phyloP scores from a whole-genome alignment of 1,284 basidiomycete genomes.

The Vanrija pseudolonga region DNA sequence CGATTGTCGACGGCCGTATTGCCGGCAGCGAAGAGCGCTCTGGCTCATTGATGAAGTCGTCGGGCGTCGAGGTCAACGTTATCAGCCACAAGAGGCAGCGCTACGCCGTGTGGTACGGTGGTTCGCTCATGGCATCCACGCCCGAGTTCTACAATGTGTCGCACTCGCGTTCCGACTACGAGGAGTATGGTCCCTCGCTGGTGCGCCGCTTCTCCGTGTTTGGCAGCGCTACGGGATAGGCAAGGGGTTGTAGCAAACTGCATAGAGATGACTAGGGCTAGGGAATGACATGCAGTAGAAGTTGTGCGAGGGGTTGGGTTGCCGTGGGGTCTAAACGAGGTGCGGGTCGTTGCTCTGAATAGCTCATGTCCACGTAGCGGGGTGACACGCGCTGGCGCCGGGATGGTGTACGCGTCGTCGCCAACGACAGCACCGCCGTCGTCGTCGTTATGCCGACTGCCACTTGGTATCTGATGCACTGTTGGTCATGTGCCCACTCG shows the following conservation, averaged over 20 bases:
- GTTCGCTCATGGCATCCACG: conserved; percentile 86
- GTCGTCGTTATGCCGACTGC: too few species aligned
- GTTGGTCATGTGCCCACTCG: too few species aligned
- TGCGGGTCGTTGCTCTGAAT: too few species aligned
- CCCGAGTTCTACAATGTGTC: conserved; percentile 98
- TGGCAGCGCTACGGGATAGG: conserved; percentile 69
- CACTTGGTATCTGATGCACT: too few species aligned
- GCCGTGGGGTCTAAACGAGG: too few species aligned
- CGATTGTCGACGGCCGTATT: conserved; percentile 86
- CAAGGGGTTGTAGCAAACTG: not conserved
- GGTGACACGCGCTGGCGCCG: too few species aligned
- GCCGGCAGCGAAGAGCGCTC: conserved; percentile 71
- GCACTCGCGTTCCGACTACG: conserved; percentile 95
- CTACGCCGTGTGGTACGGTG: conserved; percentile 98
- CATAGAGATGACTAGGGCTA: too few species aligned
- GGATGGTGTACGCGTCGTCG: too few species aligned
- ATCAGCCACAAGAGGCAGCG: conserved; percentile 98
- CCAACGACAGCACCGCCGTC: too few species aligned
- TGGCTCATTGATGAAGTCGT: conserved; percentile 75
- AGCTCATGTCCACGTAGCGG: too few species aligned
- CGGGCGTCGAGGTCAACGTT: conserved; percentile 93
- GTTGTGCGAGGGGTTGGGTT: too few species aligned
- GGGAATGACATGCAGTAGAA: too few species aligned
- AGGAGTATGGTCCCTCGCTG: conserved; percentile 94
- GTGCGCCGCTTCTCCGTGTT: conserved; percentile 93